phyloP scores from a whole-genome alignment of 306 rosid genomes.

The Glycine tomentella region DNA sequence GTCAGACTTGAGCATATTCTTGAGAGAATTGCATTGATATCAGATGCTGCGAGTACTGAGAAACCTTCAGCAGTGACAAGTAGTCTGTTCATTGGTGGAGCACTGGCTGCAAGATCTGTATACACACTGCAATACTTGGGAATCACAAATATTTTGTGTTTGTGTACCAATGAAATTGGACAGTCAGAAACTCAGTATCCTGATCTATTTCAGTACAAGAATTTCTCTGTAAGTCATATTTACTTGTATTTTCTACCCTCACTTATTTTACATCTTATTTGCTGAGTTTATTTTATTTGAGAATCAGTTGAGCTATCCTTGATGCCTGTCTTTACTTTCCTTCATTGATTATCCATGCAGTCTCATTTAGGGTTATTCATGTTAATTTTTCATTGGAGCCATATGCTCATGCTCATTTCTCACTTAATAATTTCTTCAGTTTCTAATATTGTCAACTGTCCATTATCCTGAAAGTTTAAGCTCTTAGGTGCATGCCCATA shows the following conservation, averaged over 20 bases:
- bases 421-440: neutral
- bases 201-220: slow-evolving; percentile 74
- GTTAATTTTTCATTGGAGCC: slow-evolving; percentile 4
- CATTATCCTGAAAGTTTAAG: slow-evolving; percentile 1
- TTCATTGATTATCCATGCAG: neutral
- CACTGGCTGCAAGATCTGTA: slow-evolving; percentile 92
- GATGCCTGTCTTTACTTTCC: neutral
- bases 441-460: neutral
- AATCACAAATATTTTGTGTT: slow-evolving; percentile 84
- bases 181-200: slow-evolving; percentile 96
- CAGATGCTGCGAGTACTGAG: slow-evolving; percentile 95
- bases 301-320: slow-evolving; percentile 17
- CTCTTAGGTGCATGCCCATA: neutral
- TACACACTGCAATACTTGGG: slow-evolving; percentile 83
- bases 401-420: slow-evolving; percentile 3
- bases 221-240: slow-evolving; percentile 73
- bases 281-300: neutral
- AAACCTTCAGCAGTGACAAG: slow-evolving; percentile 79
- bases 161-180: slow-evolving; percentile 95
- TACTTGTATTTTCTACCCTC: neutral
- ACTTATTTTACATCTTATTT: slow-evolving; percentile 5
- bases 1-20: slow-evolving; percentile 96
- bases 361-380: neutral
- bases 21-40: slow-evolving; percentile 87
- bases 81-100: slow-evolving; percentile 82